Evolutionary conservation across 164 flowering plant species (phyloP).

Genomic region (Dillenia suffruticosa): DNA sequence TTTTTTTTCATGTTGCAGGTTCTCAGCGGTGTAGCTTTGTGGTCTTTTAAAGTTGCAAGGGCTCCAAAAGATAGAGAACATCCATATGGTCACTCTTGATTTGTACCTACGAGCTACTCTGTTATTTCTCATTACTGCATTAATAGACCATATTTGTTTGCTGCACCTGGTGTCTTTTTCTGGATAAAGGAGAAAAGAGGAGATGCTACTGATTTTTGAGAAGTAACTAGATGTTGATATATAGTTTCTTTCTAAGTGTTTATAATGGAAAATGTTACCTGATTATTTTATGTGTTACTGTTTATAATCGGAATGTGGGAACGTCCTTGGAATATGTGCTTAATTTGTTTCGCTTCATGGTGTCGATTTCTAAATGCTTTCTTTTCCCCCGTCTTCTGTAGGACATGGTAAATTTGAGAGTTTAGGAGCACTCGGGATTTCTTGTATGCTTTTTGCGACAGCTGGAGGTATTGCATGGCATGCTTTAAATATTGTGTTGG

Average conservation of each 20-base stretch:
- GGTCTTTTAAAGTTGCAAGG: conserved; percentile 76
- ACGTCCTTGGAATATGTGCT: not conserved
- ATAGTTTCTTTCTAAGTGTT: no score
- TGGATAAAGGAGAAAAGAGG: no score
- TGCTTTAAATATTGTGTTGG: conserved; percentile 71
- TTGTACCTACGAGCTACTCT: conserved; percentile 42
- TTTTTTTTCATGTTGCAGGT: conserved; percentile 46
- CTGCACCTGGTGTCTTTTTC: no score
- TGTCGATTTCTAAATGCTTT: conserved; percentile 1
- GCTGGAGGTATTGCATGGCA: conserved; percentile 97
- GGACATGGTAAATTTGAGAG: conserved; percentile 99
- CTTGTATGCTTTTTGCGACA: conserved; percentile 85
- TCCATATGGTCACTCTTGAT: conserved; percentile 88
- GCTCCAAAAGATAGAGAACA: conserved; percentile 97
- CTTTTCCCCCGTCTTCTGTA: conserved; percentile 23
- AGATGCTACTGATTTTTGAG: no score
- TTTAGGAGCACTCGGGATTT: conserved; percentile 94
- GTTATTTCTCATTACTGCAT: conserved; percentile 19
- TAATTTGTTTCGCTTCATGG: no score
- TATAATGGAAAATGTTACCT: no score
- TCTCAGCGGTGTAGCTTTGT: conserved; percentile 82
- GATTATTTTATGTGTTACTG: no score
- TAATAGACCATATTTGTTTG: not conserved
- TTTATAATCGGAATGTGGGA: no score
- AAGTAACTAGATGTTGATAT: no score